These are phyloP conservation scores for Mortierella sp. DNA, from an alignment of 371 early-diverging fungal species.

Conservation along the genomic window DNA sequence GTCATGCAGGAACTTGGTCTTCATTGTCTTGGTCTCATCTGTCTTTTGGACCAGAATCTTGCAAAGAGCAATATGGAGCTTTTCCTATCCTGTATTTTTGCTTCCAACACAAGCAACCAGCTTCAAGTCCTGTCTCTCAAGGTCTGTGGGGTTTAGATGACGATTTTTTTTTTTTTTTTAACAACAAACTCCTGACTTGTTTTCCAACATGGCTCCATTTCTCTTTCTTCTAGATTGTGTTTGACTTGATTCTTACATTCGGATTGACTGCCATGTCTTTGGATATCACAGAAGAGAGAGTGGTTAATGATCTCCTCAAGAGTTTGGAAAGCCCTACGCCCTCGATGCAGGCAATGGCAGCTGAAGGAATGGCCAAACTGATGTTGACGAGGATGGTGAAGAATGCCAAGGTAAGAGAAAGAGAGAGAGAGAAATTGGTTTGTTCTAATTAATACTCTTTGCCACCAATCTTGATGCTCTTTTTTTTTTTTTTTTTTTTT, in stretches of 20 bases:
- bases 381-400: conserved; percentile 66
- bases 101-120: conserved; percentile 41
- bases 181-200: too few relatives aligned
- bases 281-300: conserved; percentile 50
- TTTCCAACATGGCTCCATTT: too few relatives aligned
- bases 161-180: too few relatives aligned
- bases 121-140: conserved; percentile 31
- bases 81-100: conserved; percentile 50
- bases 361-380: conserved; percentile 72
- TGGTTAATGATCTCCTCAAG: conserved; percentile 28
- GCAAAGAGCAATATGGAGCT: conserved; percentile 49
- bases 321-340: conserved; percentile 60
- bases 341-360: conserved; percentile 65
- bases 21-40: conserved; percentile 84
- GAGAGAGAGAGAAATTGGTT: too few relatives aligned
- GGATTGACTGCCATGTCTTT: conserved; percentile 57
- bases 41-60: conserved; percentile 66
- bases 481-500: background rate
- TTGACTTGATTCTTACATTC: conserved; percentile 68
- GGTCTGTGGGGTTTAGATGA: too few relatives aligned
- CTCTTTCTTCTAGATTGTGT: conserved; percentile 59
- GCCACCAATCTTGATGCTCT: background rate
- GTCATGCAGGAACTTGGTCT: conserved; percentile 79
- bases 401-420: conserved; percentile 57
- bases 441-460: background rate